Evolutionary conservation across 805 yeast genomes (phyloP).

Genomic region (Metschnikowia koreensis): DNA sequence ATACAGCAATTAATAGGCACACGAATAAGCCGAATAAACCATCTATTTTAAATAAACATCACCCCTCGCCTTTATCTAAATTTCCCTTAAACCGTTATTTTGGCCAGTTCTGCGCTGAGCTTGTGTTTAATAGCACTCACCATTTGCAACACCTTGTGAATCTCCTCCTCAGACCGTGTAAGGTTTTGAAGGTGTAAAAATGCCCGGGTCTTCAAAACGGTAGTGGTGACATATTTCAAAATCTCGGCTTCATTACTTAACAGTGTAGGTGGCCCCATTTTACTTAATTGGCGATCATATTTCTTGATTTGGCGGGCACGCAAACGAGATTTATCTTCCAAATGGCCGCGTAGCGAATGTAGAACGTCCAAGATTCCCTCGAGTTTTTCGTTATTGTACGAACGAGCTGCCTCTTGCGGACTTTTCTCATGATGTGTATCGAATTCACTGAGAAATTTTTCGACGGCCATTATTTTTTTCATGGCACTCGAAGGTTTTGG

Average conservation of each 20-base stretch:
- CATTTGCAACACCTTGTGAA: not conserved
- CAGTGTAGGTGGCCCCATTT: not conserved
- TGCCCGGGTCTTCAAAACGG: not conserved
- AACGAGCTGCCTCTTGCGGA: not conserved
- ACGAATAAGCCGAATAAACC: no score
- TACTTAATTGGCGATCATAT: not conserved
- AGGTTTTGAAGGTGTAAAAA: not conserved
- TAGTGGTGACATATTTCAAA: not conserved
- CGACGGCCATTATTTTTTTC: not conserved
- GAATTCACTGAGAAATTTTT: not conserved
- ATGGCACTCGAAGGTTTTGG: not conserved
- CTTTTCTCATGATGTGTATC: not conserved
- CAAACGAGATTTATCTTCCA: not conserved
- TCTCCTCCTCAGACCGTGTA: not conserved
- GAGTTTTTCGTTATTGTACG: not conserved
- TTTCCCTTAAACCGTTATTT: no score
- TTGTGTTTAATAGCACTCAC: not conserved
- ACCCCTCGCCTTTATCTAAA: no score
- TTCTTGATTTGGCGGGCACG: not conserved
- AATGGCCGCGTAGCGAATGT: not conserved
- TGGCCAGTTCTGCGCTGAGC: not conserved
- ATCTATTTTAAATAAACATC: no score
- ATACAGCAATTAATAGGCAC: no score
- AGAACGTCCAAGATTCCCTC: not conserved
- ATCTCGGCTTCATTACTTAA: not conserved